phyloP scores from a whole-genome alignment of 768 basidiomycete species.

The Krasilnikovozyma curviuscula region DNA sequence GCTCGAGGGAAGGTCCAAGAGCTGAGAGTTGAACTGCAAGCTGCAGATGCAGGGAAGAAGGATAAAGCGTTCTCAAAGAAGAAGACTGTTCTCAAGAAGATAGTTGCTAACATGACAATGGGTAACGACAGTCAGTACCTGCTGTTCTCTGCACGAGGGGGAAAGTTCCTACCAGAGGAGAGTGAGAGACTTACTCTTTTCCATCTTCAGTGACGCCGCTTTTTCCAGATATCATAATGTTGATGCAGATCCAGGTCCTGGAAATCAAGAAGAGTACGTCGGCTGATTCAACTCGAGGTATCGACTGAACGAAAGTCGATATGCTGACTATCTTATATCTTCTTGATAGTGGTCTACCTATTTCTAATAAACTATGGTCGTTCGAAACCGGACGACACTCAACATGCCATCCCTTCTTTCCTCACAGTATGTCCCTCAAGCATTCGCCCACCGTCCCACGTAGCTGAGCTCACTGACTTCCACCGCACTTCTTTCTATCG shows the following conservation, averaged over 20 bases:
- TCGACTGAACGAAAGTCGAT: not conserved
- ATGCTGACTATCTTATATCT: not conserved
- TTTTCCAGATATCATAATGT: slow-evolving; percentile 54
- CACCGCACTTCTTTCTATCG: not conserved
- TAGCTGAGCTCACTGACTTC: not conserved
- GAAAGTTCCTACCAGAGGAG: too few relatives aligned
- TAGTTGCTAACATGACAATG: slow-evolving; percentile 33
- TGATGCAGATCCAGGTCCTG: slow-evolving; percentile 77
- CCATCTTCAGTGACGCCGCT: slow-evolving; percentile 5
- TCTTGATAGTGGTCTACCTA: slow-evolving; percentile 70
- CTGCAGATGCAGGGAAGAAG: slow-evolving; percentile 73
- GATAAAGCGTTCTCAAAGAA: slow-evolving; percentile 91
- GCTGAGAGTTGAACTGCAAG: slow-evolving; percentile 75
- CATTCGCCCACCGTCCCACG: slow-evolving; percentile 1
- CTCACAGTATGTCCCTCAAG: slow-evolving; percentile 42
- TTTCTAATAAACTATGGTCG: slow-evolving; percentile 94
- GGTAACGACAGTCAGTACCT: slow-evolving; percentile 9
- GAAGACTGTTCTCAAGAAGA: slow-evolving; percentile 88
- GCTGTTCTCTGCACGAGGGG: too few relatives aligned
- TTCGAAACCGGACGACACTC: slow-evolving; percentile 79
- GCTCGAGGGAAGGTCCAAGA: slow-evolving; percentile 36
- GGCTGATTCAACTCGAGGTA: not conserved
- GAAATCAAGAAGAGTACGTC: slow-evolving; percentile 96
- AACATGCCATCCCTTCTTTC: slow-evolving; percentile 74
- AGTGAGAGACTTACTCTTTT: too few relatives aligned